phyloP scores from a whole-genome alignment of 78 protist genomes.

The Ministeria vibrans region DNA sequence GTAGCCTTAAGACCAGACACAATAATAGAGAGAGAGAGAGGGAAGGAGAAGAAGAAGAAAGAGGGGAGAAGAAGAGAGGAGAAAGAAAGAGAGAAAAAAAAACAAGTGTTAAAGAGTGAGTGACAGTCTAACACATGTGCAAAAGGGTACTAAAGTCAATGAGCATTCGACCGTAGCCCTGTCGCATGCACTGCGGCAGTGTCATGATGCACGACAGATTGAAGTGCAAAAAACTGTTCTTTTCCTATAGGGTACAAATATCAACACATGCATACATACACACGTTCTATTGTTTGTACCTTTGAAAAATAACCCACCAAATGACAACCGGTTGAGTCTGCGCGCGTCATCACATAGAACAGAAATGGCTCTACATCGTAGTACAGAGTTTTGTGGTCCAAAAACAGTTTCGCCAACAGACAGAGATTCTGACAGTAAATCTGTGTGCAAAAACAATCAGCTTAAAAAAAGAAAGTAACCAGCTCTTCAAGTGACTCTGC shows the following conservation, averaged over 20 bases:
- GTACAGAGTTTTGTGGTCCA: conserved; percentile 91
- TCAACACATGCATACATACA: background rate
- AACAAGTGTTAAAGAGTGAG: background rate
- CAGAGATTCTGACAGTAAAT: conserved; percentile 91
- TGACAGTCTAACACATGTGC: background rate
- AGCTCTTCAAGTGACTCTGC: no score
- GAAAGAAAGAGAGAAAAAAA: background rate
- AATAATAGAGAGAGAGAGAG: background rate
- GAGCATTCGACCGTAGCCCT: conserved; percentile 90
- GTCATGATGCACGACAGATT: conserved; percentile 94
- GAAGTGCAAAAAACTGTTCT: conserved; percentile 62
- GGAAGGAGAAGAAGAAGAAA: background rate
- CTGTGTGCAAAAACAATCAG: no score
- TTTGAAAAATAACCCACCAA: conserved; percentile 89
- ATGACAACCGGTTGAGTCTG: conserved; percentile 66
- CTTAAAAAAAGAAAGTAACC: no score
- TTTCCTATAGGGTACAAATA: conserved; percentile 51
- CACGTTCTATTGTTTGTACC: background rate
- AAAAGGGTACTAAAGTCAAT: conserved; percentile 63
- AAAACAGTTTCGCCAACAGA: conserved; percentile 85
- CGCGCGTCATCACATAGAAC: conserved; percentile 85
- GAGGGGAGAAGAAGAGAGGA: background rate
- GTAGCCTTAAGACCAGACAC: conserved; percentile 51
- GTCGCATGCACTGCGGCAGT: conserved; percentile 86
- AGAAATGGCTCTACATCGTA: conserved; percentile 87